Evolutionary conservation across 371 early-diverging fungal genomes (phyloP).

Genomic region (Mucor saturninus): DNA sequence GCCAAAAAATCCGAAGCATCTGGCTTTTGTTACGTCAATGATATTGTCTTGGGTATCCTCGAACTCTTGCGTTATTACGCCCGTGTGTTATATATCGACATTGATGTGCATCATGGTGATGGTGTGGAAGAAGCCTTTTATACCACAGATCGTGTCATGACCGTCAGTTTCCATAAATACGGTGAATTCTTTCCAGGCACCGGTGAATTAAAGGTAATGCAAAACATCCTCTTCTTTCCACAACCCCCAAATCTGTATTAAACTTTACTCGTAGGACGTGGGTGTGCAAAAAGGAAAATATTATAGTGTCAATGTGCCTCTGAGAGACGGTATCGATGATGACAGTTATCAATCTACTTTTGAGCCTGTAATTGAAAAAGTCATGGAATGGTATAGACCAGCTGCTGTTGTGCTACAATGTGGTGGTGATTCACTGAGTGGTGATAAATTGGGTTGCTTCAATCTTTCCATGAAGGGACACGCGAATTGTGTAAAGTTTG

Average conservation of each 20-base stretch:
- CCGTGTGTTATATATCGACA: constrained; percentile 96
- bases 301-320: constrained; percentile 85
- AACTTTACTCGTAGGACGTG: constrained; percentile 59
- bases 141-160: constrained; percentile 96
- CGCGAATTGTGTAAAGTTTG: constrained; percentile 86
- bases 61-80: constrained; percentile 64
- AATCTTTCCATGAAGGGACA: constrained; percentile 94
- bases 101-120: constrained; percentile 98
- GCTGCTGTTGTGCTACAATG: constrained; percentile 98
- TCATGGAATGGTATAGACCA: constrained; percentile 96
- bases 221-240: constrained; percentile 27
- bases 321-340: constrained; percentile 96
- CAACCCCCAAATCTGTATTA: too few species aligned
- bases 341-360: constrained; percentile 90
- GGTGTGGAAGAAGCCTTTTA: constrained; percentile 99
- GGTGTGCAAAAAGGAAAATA: constrained; percentile 68
- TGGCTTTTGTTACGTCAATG: constrained; percentile 98
- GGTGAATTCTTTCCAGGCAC: constrained; percentile 98
- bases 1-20: constrained; percentile 93
- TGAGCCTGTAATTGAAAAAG: constrained; percentile 90
- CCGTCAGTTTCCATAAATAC: constrained; percentile 95
- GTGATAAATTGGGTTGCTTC: constrained; percentile 99
- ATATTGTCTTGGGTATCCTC: constrained; percentile 81
- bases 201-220: constrained; percentile 78
- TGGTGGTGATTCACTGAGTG: constrained; percentile 99